phyloP scores from a whole-genome alignment of 306 rosid genomes.

The Hylodesmum podocarpum region DNA sequence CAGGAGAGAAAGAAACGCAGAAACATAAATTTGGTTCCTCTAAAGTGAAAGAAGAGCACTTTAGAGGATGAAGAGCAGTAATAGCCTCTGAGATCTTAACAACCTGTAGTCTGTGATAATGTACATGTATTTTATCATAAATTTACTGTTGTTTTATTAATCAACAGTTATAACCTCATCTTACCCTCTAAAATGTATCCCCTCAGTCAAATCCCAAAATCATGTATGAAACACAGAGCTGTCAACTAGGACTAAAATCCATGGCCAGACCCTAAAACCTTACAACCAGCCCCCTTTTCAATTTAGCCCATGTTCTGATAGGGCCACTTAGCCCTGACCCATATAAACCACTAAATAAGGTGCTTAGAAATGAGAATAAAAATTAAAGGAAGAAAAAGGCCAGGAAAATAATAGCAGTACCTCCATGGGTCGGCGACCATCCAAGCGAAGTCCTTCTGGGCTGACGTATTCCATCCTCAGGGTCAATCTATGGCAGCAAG shows the following conservation, averaged over 20 bases:
- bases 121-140: not conserved
- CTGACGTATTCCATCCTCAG: constrained; percentile 72
- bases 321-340: not conserved
- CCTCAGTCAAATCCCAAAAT: not conserved
- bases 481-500: not conserved
- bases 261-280: too few species aligned
- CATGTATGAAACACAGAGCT: not conserved
- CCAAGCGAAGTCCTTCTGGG: constrained; percentile 95
- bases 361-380: not conserved
- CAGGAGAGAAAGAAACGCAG: not conserved
- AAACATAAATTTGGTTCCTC: not conserved
- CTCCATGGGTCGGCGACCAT: constrained; percentile 83
- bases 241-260: not conserved
- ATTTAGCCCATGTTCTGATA: not conserved
- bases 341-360: not conserved
- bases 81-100: not conserved
- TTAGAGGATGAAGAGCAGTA: not conserved
- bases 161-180: not conserved
- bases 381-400: not conserved
- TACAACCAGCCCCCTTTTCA: not conserved
- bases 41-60: not conserved
- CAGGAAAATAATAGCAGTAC: not conserved
- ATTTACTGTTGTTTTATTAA: not conserved
- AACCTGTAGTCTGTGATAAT: not conserved
- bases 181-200: not conserved